Conservation (phyloP, 495 filamentous ascomycete genomes). For the Immersiella caudata region DNA sequence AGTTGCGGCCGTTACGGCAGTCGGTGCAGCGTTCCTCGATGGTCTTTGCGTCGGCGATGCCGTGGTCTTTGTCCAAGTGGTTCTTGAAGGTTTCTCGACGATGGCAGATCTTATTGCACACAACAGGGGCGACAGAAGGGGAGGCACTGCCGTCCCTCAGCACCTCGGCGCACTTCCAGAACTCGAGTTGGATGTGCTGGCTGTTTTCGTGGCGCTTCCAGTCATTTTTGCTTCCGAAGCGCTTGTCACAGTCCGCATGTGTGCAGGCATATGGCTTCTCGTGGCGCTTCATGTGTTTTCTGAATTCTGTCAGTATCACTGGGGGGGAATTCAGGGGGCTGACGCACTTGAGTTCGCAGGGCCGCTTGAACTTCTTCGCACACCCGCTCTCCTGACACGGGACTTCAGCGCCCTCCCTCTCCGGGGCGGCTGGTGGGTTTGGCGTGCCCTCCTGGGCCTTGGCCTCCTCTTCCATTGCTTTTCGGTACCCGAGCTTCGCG, state of each 20-base stretch:
- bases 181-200: conserved; percentile 76
- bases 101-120: conserved; percentile 64
- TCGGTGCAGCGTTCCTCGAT: conserved; percentile 53
- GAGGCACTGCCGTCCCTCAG: conserved; percentile 21
- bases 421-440: not conserved
- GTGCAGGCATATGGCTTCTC: conserved; percentile 88
- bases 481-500: conserved; percentile 39
- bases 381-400: conserved; percentile 53
- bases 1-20: conserved; percentile 70
- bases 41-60: conserved; percentile 42
- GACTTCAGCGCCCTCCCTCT: conserved; percentile 2
- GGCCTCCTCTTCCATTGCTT: conserved; percentile 20
- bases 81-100: conserved; percentile 61
- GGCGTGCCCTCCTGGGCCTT: conserved; percentile 6
- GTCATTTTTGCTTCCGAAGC: conserved; percentile 90
- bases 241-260: conserved; percentile 69
- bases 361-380: conserved; percentile 57
- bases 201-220: conserved; percentile 96
- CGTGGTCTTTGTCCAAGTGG: conserved; percentile 61
- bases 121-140: conserved; percentile 6
- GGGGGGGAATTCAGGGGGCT: not conserved
- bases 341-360: conserved; percentile 73
- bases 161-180: conserved; percentile 71
- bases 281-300: conserved; percentile 90
- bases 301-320: conserved; percentile 36